phyloP scores from a whole-genome alignment of 495 filamentous ascomycete species.

The Apiosordaria backusii region DNA sequence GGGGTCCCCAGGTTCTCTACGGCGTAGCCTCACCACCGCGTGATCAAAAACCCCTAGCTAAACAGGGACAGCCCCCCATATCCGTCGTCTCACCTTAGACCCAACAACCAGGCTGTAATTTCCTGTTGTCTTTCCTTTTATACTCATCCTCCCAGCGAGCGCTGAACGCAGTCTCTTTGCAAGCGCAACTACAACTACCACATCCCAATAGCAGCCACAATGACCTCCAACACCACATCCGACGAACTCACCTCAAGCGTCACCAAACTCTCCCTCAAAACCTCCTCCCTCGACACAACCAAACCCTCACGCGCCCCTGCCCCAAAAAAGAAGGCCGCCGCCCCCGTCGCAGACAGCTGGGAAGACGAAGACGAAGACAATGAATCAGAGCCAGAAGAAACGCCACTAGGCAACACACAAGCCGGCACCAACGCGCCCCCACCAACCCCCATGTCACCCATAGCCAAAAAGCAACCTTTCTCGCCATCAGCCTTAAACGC shows the following conservation, averaged over 20 bases:
- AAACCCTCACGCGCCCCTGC: constrained; percentile 17
- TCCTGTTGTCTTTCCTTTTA: not conserved
- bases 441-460: constrained; percentile 58
- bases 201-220: constrained; percentile 9
- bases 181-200: not conserved
- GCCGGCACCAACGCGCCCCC: constrained; percentile 48
- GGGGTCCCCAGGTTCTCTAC: not conserved
- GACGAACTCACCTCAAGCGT: constrained; percentile 28
- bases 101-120: constrained; percentile 4
- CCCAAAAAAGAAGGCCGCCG: constrained; percentile 38
- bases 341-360: constrained; percentile 76
- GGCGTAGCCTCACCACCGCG: constrained; percentile 3
- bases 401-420: constrained; percentile 18
- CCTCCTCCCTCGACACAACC: constrained; percentile 12
- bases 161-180: not conserved
- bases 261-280: constrained; percentile 39
- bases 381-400: constrained; percentile 35
- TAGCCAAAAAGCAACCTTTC: constrained; percentile 35
- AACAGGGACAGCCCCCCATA: not conserved
- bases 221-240: constrained; percentile 20
- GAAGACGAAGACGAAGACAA: constrained; percentile 65
- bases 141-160: not conserved
- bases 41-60: not conserved
- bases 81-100: constrained; percentile 1
- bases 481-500: constrained; percentile 24